Base-by-base conservation (phyloP, 2,329 filamentous ascomycete genomes). In the Xylaria sp. region DNA sequence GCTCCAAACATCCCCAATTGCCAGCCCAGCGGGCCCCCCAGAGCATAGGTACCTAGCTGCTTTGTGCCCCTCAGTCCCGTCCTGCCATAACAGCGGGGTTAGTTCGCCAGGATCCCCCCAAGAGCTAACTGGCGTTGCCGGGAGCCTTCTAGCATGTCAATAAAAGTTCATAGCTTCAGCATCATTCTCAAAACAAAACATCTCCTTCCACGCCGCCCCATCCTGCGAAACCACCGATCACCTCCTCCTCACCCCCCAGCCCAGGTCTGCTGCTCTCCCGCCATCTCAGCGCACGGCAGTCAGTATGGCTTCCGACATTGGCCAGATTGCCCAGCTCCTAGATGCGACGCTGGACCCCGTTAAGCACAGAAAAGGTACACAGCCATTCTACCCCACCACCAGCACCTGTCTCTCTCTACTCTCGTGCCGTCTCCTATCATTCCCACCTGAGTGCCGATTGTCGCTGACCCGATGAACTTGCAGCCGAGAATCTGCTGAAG, bases 321-420 rank as follows among this genome's bases (percentile, higher is more conserved):
- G 79, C 69, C 78, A 80, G 63, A 81, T 97, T 76, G 90, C 92
- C 66, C 87, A 92, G 83, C 85, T 98, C 77, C 88, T 99, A 67
- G 87, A 96, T 78, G 92, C 92, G 72, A 98, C 93, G 72, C 85
- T 98, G 72, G 92, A 97, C 78, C 92, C 92, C 17, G 82, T 85
- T 66, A 88, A 94, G 77, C 92, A 94, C 78, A 93, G 92, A 78
- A 90, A 96, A 89, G 94, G 94, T 94, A 81, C 55, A n/a, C 41
- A 68, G 37, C 40, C 38, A 38, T 38, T 29, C 49, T 62, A 46
- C 60, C 72, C 64, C 68, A 65, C 67, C 65, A 58, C 54, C 53
- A 37, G 17, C 41, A 17, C n/a, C 41, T 56, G 27, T 57, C 58
- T 58, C 21, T 29, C 33, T 9, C 17, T 31, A 33, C 21, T 31